Base-by-base conservation (phyloP, 169 alveolate genomes). In the Plasmodium blacklocki region DNA sequence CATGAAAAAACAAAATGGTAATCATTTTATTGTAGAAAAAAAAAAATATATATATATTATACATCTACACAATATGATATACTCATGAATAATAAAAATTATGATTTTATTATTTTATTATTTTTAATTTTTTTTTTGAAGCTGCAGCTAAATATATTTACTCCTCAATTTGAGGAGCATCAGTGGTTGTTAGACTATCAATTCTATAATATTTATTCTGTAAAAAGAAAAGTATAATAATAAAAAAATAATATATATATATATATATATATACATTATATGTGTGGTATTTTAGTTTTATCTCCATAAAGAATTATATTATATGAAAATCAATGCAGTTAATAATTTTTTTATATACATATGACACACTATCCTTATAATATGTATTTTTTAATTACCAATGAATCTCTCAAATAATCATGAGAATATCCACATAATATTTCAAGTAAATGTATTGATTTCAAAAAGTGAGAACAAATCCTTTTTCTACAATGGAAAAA, bases 401-500 rank as follows among this genome's bases (percentile, higher is more conserved):
- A 49, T n/a, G 91, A 83, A 68, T 83, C 91, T 67, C 58, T 83
- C 64, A 83, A 63, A 49, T 83, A 83, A 47, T 83, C 91, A 63
- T 83, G 91, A 18, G 91, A 83, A 26, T 83, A 83, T 26, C 91
- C 91, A 49, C 91, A 83, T 39, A 83, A 64, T 43, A 83, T 83
- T 67, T 83, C 91, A 58, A 83, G 73, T 64, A 83, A 50, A 39
- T 83, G 91, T 59, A 83, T 83, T 3, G 91, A 83, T 54, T 70
- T 83, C 54, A 83, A 60, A 62, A 83, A 83, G 39, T 68, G 73
- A 8, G 91, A 68, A 62, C 91, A 83, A 15, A 83, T 83, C 59
- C 91, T 56, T 72, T 83, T 67, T 47, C 85, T 83, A 60, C 5
- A 68, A 76, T 26, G 52, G 0, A 29, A 39, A 23, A 29, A 29